Evolutionary conservation across 306 rosid species (phyloP), one percentile per base, ranked within the genome.

Genomic region (Datisca glomerata): DNA sequence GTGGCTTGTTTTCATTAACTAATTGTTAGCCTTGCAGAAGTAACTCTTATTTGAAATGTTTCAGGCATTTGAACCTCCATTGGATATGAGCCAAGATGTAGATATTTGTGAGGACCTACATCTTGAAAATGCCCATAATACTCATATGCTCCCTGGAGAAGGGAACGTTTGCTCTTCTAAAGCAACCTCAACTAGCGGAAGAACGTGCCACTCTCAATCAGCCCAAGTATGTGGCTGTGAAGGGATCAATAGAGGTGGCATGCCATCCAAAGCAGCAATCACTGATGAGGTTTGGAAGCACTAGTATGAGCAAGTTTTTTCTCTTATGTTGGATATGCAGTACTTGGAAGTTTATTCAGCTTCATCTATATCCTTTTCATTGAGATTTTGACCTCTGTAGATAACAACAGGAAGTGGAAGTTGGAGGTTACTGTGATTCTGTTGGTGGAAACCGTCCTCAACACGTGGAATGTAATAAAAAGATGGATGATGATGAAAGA

Each of bases 11-110:
- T n/a, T n/a, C n/a, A n/a, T n/a, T n/a, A n/a, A n/a, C n/a, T n/a
- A n/a, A n/a, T n/a, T n/a, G n/a, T n/a, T n/a, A n/a, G n/a, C n/a
- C n/a, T n/a, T n/a, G n/a, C n/a, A n/a, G n/a, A n/a, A n/a, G n/a
- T n/a, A n/a, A n/a, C n/a, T n/a, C n/a, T n/a, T n/a, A n/a, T n/a
- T n/a, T n/a, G n/a, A n/a, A n/a, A n/a, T n/a, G n/a, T n/a, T n/a
- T 33, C 59, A 89, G 97, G 93, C 76, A 65, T 89, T 89, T 51
- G 95, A 89, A 72, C 93, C 97, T 41, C 97, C 95, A 7, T 52
- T 89, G 65, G 97, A 80, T 78, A 74, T 89, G 84, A 80, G 81
- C 60, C 72, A 70, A 51, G 86, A 72, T 40, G 17, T 43, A 24
- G 84, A 83, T 58, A 47, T 46, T 53, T 52, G 63, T 61, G 86